Evolutionary conservation across 2,329 filamentous ascomycete genomes (phyloP), one percentile per base, ranked within the genome.

Genomic region (Venturiaceae sp.): DNA sequence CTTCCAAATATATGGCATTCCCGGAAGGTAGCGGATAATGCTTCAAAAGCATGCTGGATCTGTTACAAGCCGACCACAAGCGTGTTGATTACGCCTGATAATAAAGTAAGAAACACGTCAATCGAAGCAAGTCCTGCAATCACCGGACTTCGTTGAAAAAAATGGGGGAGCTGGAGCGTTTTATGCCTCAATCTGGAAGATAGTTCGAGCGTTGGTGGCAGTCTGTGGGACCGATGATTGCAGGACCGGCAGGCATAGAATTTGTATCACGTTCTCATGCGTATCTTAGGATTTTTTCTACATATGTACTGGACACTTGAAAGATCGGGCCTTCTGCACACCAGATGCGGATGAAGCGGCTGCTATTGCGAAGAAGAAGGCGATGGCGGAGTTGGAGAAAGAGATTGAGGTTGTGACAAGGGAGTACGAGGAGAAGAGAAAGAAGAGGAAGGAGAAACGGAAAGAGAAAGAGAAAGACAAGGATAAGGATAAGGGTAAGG

Each of bases 41-140:
- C 87, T 1, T 82, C 89, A 13, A 95, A 89, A 73, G 80, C 89
- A 54, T 99, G 94, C 73, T 87, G 90, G 72, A 84, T 97, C 62
- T 97, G 94, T 79, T 95, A 87, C 77, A 95, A 94, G 73, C 87
- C 88, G 8, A 90, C 86, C 60, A 84, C 86, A 6, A 95, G 87
- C 63, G 92, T 97, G 19, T 78, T 99, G 58, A 89, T 96, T 64
- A 95, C 91, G 8, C 83, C 88, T 0, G 91, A 95, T 66, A 92
- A 90, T 67, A 94, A 92, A 83, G 92, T 94, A 74, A 67, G 63
- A 61, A 33, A 19, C 5, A 13, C 34, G 32, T n/a, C 30, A 34
- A n/a, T 16, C 7, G 21, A 36, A n/a, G n/a, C n/a, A n/a, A n/a
- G n/a, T n/a, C n/a, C n/a, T n/a, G n/a, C n/a, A n/a, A n/a, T n/a